Percentiles rank a stretch among this genome's conserved stretches.
Evolutionary conservation across 352 stramenopile species (phyloP).

Genomic region (Phytophthora tentaculata): DNA sequence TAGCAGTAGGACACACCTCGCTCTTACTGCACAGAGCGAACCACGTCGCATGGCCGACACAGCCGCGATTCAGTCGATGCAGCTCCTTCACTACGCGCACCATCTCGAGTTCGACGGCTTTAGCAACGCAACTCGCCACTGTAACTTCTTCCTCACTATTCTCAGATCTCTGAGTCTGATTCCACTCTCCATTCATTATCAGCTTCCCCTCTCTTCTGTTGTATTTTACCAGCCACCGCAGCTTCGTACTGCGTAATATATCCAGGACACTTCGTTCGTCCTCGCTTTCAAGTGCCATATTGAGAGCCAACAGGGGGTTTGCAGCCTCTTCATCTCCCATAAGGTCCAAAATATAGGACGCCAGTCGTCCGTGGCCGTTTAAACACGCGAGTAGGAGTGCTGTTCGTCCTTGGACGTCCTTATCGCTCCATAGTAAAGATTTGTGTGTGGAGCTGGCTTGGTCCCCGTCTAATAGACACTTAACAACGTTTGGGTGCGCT

Average conservation of each 20-base stretch:
- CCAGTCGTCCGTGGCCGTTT: conserved; percentile 30
- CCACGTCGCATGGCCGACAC: conserved; percentile 34
- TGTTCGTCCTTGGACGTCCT: conserved; percentile 28
- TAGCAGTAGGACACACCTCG: background rate
- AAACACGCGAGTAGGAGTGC: conserved; percentile 29
- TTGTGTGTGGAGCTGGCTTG: background rate
- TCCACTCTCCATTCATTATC: conserved; percentile 23
- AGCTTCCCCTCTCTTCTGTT: conserved; percentile 18
- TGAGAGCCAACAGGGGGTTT: conserved; percentile 17
- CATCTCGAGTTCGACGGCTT: conserved; percentile 19
- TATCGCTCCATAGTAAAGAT: conserved; percentile 32
- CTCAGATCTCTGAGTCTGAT: conserved; percentile 11
- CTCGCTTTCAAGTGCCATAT: conserved; percentile 19
- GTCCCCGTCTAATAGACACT: conserved; percentile 33
- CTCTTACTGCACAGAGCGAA: conserved; percentile 20
- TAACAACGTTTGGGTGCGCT: conserved; percentile 16
- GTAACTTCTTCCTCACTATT: conserved; percentile 10
- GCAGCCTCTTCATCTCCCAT: conserved; percentile 7
- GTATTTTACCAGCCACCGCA: conserved; percentile 9
- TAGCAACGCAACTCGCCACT: conserved; percentile 18
- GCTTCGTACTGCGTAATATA: conserved; percentile 26
- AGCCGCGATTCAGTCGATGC: conserved; percentile 26
- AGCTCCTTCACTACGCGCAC: conserved; percentile 15
- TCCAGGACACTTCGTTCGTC: conserved; percentile 27
- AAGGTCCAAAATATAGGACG: conserved; percentile 25